phyloP scores from a whole-genome alignment of 768 basidiomycete species.

The Lactarius hatsudake region DNA sequence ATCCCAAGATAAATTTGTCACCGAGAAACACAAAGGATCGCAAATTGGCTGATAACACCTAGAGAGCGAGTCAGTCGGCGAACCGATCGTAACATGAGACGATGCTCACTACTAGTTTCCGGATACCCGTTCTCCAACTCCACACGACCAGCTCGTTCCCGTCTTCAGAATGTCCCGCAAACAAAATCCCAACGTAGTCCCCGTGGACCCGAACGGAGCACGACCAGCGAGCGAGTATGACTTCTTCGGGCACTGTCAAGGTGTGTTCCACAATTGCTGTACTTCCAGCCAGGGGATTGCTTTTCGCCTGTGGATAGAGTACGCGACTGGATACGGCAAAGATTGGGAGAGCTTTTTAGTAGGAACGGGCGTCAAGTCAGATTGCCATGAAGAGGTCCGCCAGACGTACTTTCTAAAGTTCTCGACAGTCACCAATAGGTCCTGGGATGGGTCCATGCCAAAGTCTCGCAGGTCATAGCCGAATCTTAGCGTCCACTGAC shows the following conservation, averaged over 20 bases:
- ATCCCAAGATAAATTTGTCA: constrained; percentile 11
- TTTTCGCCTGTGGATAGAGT: constrained; percentile 17
- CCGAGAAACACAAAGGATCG: constrained; percentile 21
- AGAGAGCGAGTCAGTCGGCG: not conserved
- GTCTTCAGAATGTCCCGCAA: not conserved
- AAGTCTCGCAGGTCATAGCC: constrained; percentile 22
- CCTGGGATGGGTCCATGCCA: constrained; percentile 27
- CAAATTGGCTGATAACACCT: constrained; percentile 10
- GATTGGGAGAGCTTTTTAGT: not conserved
- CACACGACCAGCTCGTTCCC: constrained; percentile 19
- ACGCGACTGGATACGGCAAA: constrained; percentile 15
- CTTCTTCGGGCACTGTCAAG: not conserved
- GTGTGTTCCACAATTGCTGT: constrained; percentile 18
- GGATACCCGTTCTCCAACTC: constrained; percentile 27
- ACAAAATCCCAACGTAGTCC: constrained; percentile 24
- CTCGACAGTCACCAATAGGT: constrained; percentile 24
- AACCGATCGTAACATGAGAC: not conserved
- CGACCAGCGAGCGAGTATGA: constrained; percentile 6
- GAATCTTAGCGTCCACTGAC: constrained; percentile 21
- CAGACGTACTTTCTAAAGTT: constrained; percentile 32
- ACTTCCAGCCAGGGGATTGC: constrained; percentile 8
- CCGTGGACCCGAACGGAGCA: constrained; percentile 20
- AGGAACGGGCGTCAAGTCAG: not conserved
- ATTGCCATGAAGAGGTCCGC: not conserved
- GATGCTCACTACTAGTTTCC: constrained; percentile 18